Evolutionary conservation across 2,329 filamentous ascomycete genomes (phyloP).

Genomic region (Ophiostoma angusticollis): DNA sequence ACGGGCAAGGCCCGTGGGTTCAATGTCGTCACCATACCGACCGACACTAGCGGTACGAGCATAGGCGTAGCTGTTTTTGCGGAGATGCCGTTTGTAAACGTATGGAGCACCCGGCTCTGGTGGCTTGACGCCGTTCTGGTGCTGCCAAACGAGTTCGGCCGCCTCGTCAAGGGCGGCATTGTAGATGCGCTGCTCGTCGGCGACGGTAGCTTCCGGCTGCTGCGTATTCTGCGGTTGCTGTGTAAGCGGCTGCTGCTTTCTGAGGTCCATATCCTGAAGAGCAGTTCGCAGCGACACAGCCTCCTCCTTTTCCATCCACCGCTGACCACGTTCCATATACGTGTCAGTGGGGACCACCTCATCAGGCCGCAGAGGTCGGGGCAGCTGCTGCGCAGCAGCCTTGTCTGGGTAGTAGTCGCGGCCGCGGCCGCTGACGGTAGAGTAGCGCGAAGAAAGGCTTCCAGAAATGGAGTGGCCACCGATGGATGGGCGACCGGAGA

Average conservation of each 20-base stretch:
- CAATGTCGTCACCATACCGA: slow-evolving; percentile 33
- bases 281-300: slow-evolving; percentile 56
- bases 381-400: slow-evolving; percentile 12
- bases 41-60: slow-evolving; percentile 49
- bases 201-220: too few species aligned
- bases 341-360: slow-evolving; percentile 52
- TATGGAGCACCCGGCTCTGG: slow-evolving; percentile 51
- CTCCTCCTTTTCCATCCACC: slow-evolving; percentile 75
- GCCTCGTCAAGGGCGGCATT: slow-evolving; percentile 63
- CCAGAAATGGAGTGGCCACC: slow-evolving; percentile 29
- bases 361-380: slow-evolving; percentile 37
- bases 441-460: slow-evolving; percentile 39
- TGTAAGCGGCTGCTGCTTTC: slow-evolving; percentile 11
- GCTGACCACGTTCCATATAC: slow-evolving; percentile 60
- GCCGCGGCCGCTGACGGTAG: slow-evolving; percentile 29
- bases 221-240: too few species aligned
- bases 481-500: slow-evolving; percentile 6
- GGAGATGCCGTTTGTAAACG: slow-evolving; percentile 54
- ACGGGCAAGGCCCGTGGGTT: slow-evolving; percentile 32
- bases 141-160: slow-evolving; percentile 65
- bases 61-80: slow-evolving; percentile 59
- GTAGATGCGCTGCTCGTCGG: slow-evolving; percentile 47
- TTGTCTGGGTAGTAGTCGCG: slow-evolving; percentile 40
- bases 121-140: slow-evolving; percentile 46
- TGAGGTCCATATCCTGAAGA: slow-evolving; percentile 59